Conservation (phyloP, 768 basidiomycete species). For the Russula abietina region DNA sequence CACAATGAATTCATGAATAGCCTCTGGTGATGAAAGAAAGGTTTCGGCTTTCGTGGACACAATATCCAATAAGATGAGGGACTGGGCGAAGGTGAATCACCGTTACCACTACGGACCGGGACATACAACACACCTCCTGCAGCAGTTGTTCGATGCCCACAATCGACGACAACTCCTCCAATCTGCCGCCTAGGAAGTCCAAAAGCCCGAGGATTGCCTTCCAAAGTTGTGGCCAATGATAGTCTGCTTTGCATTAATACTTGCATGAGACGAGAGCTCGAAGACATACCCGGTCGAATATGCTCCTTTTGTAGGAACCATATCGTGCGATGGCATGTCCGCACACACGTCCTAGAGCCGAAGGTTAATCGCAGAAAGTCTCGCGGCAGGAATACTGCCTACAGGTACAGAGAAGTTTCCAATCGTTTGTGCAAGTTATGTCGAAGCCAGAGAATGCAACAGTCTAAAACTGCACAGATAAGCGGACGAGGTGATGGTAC, state of each 20-base stretch:
- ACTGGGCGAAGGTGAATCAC: slow-evolving; percentile 32
- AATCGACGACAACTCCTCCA: slow-evolving; percentile 47
- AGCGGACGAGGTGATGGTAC: slow-evolving; percentile 39
- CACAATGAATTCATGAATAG: slow-evolving; percentile 59
- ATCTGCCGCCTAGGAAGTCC: slow-evolving; percentile 49
- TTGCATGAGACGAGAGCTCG: not conserved
- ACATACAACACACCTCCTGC: slow-evolving; percentile 41
- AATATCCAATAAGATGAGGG: slow-evolving; percentile 48
- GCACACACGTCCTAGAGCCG: slow-evolving; percentile 42
- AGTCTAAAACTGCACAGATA: slow-evolving; percentile 58
- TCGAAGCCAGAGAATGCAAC: slow-evolving; percentile 61
- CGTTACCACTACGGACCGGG: not conserved
- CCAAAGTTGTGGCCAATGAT: slow-evolving; percentile 66
- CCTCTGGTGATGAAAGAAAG: slow-evolving; percentile 47
- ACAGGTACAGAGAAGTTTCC: slow-evolving; percentile 54
- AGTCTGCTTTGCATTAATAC: slow-evolving; percentile 38
- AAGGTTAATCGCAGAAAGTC: not conserved
- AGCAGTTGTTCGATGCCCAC: slow-evolving; percentile 49
- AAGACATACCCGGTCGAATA: slow-evolving; percentile 46
- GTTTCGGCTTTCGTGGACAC: slow-evolving; percentile 46
- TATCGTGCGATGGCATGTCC: slow-evolving; percentile 48
- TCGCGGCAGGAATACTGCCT: slow-evolving; percentile 25
- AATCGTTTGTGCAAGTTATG: slow-evolving; percentile 63
- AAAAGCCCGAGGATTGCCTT: slow-evolving; percentile 48
- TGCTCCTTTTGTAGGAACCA: slow-evolving; percentile 52